These are phyloP conservation scores for Carex cristatella DNA, from an alignment of 176 grass and related monocot genomes.

Conservation along the genomic window DNA sequence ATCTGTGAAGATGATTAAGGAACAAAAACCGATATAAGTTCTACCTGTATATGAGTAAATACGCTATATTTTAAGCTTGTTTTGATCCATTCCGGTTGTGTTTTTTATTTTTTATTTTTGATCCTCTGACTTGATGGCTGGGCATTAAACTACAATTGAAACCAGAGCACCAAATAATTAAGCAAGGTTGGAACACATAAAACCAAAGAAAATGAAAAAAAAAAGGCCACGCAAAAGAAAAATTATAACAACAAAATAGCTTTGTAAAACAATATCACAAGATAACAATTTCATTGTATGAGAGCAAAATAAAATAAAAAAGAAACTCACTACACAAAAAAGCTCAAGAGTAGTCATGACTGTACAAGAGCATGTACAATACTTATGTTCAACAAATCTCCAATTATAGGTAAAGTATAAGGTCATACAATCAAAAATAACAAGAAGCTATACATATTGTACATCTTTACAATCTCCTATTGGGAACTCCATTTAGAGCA, in stretches of 20 bases:
- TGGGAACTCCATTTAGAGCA: background rate
- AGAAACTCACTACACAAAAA: background rate
- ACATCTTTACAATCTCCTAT: slow-evolving; percentile 2
- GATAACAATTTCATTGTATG: background rate
- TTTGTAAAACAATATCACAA: background rate
- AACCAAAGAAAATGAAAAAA: background rate
- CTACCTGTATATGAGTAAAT: slow-evolving; percentile 28
- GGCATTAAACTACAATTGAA: background rate
- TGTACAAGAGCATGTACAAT: background rate
- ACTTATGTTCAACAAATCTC: background rate
- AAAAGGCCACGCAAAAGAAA: background rate
- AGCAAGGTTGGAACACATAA: background rate
- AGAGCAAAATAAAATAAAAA: background rate
- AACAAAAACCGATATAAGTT: background rate
- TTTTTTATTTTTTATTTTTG: background rate
- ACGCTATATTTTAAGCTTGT: slow-evolving; percentile 17
- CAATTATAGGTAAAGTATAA: slow-evolving; percentile 3
- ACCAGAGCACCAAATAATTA: background rate
- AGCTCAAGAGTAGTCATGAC: background rate
- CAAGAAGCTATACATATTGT: background rate
- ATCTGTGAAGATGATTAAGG: slow-evolving; percentile 15
- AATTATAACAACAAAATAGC: no score
- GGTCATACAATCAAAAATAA: background rate
- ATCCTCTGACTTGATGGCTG: background rate
- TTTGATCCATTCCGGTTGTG: background rate